Base-by-base conservation (phyloP, 1,284 basidiomycete species). In the Sparassis latifolia region DNA sequence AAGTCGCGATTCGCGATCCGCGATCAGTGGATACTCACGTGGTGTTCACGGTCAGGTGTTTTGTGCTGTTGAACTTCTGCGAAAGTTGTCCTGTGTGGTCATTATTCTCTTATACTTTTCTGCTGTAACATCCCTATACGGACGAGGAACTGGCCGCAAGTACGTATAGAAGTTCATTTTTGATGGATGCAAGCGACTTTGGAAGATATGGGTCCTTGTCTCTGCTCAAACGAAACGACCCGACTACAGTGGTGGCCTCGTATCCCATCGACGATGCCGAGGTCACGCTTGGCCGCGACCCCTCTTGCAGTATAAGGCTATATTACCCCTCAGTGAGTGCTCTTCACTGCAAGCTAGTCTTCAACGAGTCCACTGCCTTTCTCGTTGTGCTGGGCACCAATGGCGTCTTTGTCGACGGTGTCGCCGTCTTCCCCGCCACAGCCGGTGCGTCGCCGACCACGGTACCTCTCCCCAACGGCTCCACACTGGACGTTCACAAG, bases 211-310 rank as follows among this genome's bases (percentile, higher is more conserved):
- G 83, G 3, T 81, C 81, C 0, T 67, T 86, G 2, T 76, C 78
- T 44, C 70, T 85, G 40, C 71, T 85, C 62, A 84, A 82, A 56
- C 67, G 70, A 4, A 66, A 69, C 41, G 71, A 75, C 10, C 64
- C 70, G 2, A 64, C 75, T 42, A 65, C 64, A 2, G 65, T 75
- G 7, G 68, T 86, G 32, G 80, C 84, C 2, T 74, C 81, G 0
- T 89, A 84, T 56, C 84, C 84, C 9, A 80, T 89, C 58, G 85
- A 89, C 67, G 74, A 79, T 3, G 75, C 80, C 30, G 71, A 77
- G 47, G 69, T 86, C 46, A 84, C 84, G 0, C 81, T 88, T 64
- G 85, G 86, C 41, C 73, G 82, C 53, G 79, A 80, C 59, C 72
- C 74, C 2, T 65, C 66, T 2, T 87, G 85, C 61, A 76, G 78